Evolutionary conservation across 2,329 filamentous ascomycete species (phyloP), one percentile per base, ranked within the genome.

Genomic region (Aspergillus persii): DNA sequence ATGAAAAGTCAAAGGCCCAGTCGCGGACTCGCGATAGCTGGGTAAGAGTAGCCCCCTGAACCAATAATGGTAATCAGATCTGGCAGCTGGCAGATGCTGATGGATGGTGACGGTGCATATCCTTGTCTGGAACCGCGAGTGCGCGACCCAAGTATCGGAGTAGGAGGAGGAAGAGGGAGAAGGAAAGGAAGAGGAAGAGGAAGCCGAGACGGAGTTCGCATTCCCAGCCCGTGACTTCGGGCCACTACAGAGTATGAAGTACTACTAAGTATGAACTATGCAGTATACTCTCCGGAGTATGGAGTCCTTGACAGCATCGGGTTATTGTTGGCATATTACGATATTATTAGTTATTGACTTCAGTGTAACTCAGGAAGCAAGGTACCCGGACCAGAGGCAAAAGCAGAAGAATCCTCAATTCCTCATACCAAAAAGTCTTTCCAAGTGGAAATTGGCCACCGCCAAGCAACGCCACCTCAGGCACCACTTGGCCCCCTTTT

Each of bases 391-490:
- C 15, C 50, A 11, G 29, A 12, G 33, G 33, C 36, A 39, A 44
- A 29, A 39, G 18, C 18, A 23, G 18, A 23, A 23, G 18, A 23
- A 23, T 23, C 18, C 2, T 23, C 18, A 23, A 23, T 23, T 23
- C 18, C 18, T 23, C 18, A 23, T 23, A 23, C 18, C 18, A 23
- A 23, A 23, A 23, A 23, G 18, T 23, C 18, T 11, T 4, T 3
- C 27, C 11, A 6, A 12, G 29, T 23, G 30, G 26, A 33, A 33
- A 36, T 18, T 54, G 52, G 52, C 51, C 57, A 59, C 57, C n/a
- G 57, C 57, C 57, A 60, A 55, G 57, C 39, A 56, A 60, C 57
- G 57, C 53, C 57, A 52, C 49, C 29, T 53, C 53, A 59, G 50
- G 55, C 39, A 57, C 55, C 26, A 18, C 15, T 26, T 18, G 18